phyloP scores from a whole-genome alignment of 2,329 filamentous ascomycete genomes.

The Penicillium sp. region DNA sequence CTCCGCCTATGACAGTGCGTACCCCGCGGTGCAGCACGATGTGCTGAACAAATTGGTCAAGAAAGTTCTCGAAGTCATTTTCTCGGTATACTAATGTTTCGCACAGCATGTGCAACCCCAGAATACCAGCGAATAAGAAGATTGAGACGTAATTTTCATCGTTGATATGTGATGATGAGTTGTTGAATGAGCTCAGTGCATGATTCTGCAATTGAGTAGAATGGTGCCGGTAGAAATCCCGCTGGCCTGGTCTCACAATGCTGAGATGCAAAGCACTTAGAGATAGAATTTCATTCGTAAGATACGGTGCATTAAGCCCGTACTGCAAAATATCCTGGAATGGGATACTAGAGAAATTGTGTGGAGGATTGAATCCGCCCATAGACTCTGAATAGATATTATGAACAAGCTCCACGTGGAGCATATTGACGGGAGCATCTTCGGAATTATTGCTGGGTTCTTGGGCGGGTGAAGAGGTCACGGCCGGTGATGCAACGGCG shows the following conservation, averaged over 20 bases:
- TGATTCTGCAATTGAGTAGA: constrained; percentile 38
- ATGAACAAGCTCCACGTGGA: constrained; percentile 31
- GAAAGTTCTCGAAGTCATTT: constrained; percentile 36
- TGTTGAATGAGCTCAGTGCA: constrained; percentile 19
- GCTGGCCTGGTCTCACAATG: constrained; percentile 37
- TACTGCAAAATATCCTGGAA: constrained; percentile 4
- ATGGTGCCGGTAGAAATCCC: constrained; percentile 26
- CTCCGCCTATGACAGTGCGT: constrained; percentile 12
- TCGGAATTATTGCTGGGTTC: not conserved
- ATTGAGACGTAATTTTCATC: constrained; percentile 18
- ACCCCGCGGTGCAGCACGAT: constrained; percentile 28
- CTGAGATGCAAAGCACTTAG: constrained; percentile 47
- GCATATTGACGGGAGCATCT: constrained; percentile 26
- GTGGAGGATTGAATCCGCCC: not conserved
- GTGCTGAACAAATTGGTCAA: constrained; percentile 27
- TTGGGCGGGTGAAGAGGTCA: not conserved
- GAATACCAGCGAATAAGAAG: constrained; percentile 21
- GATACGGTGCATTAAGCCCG: constrained; percentile 37
- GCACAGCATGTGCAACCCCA: constrained; percentile 45
- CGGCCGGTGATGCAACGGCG: not conserved
- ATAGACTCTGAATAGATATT: constrained; percentile 20
- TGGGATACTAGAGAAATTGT: not conserved
- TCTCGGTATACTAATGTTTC: constrained; percentile 46
- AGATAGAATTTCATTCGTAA: constrained; percentile 50
- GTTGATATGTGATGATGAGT: constrained; percentile 3